These are phyloP conservation scores for Mariannaea elegans DNA, from an alignment of 2,329 filamentous ascomycete genomes.

Conservation along the genomic window DNA sequence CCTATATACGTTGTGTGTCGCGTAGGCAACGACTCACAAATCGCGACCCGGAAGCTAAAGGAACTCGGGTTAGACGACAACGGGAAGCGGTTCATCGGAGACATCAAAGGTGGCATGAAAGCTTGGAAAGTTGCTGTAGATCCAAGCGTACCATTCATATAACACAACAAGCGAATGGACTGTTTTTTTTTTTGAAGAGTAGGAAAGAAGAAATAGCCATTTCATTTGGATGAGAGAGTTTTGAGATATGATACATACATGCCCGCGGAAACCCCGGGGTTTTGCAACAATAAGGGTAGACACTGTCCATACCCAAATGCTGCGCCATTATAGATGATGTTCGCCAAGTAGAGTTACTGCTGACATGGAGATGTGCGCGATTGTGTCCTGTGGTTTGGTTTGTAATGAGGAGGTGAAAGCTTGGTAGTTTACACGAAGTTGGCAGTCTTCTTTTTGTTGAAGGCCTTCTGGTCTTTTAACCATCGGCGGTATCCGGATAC, in stretches of 20 bases:
- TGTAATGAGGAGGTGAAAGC: background rate
- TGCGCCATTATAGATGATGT: conserved; percentile 36
- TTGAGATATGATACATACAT: conserved; percentile 41
- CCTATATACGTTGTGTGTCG: conserved; percentile 79
- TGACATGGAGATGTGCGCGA: conserved; percentile 19
- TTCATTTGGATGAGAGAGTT: conserved; percentile 38
- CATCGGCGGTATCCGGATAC: conserved; percentile 91
- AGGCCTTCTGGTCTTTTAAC: conserved; percentile 97
- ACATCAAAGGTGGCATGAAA: conserved; percentile 75
- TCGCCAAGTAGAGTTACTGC: conserved; percentile 11
- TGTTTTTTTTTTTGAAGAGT: background rate
- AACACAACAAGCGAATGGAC: conserved; percentile 24
- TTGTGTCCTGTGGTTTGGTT: background rate
- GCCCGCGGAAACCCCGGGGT: conserved; percentile 29
- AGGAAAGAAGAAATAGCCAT: conserved; percentile 18
- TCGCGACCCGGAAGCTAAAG: conserved; percentile 72
- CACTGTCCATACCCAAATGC: conserved; percentile 23
- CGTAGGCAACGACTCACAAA: conserved; percentile 81
- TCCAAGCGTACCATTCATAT: conserved; percentile 61
- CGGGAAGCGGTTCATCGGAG: conserved; percentile 69
- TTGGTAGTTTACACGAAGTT: conserved; percentile 62
- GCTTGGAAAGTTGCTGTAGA: conserved; percentile 80
- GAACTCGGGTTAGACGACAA: conserved; percentile 63
- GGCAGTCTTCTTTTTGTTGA: conserved; percentile 91
- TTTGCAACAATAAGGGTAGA: conserved; percentile 23